Evolutionary conservation across 352 stramenopile species (phyloP), one percentile per base, ranked within the genome.

Genomic region (Globisporangium paroecandrum): DNA sequence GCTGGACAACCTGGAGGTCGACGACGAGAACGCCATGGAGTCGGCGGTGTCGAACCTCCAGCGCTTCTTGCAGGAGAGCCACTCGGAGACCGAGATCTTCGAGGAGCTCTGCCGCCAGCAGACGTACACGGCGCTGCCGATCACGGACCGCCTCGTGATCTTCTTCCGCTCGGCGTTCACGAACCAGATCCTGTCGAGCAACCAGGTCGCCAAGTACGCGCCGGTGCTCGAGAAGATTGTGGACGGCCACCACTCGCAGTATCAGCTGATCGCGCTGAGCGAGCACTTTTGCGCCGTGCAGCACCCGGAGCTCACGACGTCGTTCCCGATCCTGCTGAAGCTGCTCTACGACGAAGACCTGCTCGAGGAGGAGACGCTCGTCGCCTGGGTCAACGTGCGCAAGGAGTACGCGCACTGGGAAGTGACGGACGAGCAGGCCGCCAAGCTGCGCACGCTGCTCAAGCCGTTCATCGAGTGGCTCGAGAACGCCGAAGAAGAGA

Each of bases 381-480:
- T 99, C 4, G 82, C 93, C 55, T 99, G 97, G 97, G 86, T 89
- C 8, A 82, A 77, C 34, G 86, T 79, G 20, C 82, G 87, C 68
- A 93, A 89, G 69, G 78, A 93, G 64, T 93, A 89, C 65, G 85
- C 84, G 3, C 89, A 97, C 77, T 93, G 91, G 80, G 89, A 91
- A 57, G 95, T 94, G 58, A 92, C 65, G 61, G 89, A 96, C 62
- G 93, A 98, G 13, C 84, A 91, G 68, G 84, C 93, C 56, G 82
- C 79, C 13, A 85, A 85, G 60, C 79, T 99, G 53, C 88, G 91
- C 66, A 77, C 78, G 15, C 82, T 97, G 66, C 81, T 98, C 27
- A 84, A 97, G 74, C 96, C 96, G 4, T 98, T 99, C 66, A 89
- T 99, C 51, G 94, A 97, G 62, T 99, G 97, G 97, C 90, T 99